phyloP scores from a whole-genome alignment of 805 yeast species.

The Kodamaea sagamina region DNA sequence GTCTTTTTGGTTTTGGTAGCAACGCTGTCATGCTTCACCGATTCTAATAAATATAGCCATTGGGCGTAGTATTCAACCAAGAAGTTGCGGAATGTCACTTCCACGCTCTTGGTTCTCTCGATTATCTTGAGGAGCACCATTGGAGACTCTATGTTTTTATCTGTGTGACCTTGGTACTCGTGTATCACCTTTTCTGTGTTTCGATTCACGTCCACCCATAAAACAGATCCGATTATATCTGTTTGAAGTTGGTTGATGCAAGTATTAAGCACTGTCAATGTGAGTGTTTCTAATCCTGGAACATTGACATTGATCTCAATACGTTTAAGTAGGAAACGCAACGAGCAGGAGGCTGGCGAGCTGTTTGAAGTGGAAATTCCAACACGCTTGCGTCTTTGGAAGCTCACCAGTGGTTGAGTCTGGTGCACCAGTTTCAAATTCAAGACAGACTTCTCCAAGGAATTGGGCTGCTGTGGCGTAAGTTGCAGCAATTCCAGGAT shows the following conservation, averaged over 20 bases:
- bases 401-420: conserved; percentile 9
- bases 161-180: conserved; percentile 22
- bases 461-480: conserved; percentile 13
- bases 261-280: not conserved
- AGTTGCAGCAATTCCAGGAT: conserved; percentile 2
- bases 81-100: conserved; percentile 49
- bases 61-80: conserved; percentile 58
- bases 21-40: not conserved
- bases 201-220: conserved; percentile 3
- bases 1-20: not conserved
- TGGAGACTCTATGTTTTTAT: conserved; percentile 19
- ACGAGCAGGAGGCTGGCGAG: conserved; percentile 2
- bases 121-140: conserved; percentile 24
- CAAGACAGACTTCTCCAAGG: conserved; percentile 17
- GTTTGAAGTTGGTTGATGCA: conserved; percentile 6
- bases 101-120: conserved; percentile 37
- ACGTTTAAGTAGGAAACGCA: conserved; percentile 5
- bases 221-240: conserved; percentile 9
- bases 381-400: conserved; percentile 2
- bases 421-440: conserved; percentile 1
- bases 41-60: conserved; percentile 42
- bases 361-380: conserved; percentile 2
- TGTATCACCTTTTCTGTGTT: conserved; percentile 18
- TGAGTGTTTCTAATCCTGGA: conserved; percentile 3
- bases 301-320: not conserved